Percentiles rank a stretch among this genome's conserved stretches.
Conservation (phyloP, 163 green algal genomes). For the Scenedesmus sp. region DNA sequence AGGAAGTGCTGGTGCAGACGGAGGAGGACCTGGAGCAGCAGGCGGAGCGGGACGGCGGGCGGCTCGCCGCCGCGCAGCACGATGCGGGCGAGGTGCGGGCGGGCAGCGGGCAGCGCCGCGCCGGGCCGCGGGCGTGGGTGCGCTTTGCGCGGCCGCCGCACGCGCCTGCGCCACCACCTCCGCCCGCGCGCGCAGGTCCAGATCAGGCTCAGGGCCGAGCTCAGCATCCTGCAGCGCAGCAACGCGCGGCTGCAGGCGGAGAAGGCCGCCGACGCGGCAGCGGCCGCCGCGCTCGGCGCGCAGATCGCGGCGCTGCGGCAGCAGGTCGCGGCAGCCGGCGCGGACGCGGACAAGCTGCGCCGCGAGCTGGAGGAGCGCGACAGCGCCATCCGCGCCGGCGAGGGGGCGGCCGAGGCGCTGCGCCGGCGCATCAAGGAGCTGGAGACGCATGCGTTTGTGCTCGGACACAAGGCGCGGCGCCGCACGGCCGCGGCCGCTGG, state of each 20-base stretch:
- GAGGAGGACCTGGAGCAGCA: conserved; percentile 44
- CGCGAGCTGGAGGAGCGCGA: conserved; percentile 29
- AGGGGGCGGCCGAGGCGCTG: conserved; percentile 11
- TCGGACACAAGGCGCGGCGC: conserved; percentile 70
- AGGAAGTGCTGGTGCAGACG: conserved; percentile 43
- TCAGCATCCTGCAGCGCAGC: conserved; percentile 36
- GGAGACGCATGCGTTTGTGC: conserved; percentile 79
- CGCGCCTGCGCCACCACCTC: background rate
- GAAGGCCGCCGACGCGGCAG: conserved; percentile 11
- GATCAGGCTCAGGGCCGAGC: conserved; percentile 35
- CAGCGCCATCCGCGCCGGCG: conserved; percentile 15
- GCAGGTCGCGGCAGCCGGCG: conserved; percentile 23
- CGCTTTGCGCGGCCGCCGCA: background rate
- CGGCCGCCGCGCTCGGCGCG: background rate
- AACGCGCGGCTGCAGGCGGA: conserved; percentile 26
- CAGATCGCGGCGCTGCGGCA: background rate
- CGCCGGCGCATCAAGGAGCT: conserved; percentile 56
- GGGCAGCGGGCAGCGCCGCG: background rate
- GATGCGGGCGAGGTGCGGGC: conserved; percentile 27
- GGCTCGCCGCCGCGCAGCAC: background rate
- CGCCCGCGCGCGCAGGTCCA: conserved; percentile 9
- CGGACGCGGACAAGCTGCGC: conserved; percentile 35
- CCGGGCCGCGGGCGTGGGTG: background rate
- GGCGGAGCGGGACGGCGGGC: conserved; percentile 32
- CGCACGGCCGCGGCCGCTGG: no score